A percentile compares a stretch with the other conserved stretches of the same genome.
Conservation (phyloP, 768 basidiomycete genomes). For the Suillus brevipes region DNA sequence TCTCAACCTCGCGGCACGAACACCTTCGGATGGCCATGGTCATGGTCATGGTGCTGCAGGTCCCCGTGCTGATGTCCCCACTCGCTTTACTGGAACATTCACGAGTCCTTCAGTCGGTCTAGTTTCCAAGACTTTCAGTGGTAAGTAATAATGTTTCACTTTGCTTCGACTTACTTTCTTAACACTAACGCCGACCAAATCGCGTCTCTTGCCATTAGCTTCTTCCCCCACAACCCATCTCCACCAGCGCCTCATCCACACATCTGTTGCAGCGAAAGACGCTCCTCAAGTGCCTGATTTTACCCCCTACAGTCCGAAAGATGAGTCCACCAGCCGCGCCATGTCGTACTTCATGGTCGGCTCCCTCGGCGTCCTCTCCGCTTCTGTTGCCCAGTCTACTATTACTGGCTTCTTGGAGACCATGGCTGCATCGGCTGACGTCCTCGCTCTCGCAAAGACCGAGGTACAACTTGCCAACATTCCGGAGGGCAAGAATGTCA, state of each 20-base stretch:
- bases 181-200: slow-evolving; percentile 18
- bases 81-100: slow-evolving; percentile 61
- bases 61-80: slow-evolving; percentile 62
- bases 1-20: slow-evolving; percentile 71
- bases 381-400: slow-evolving; percentile 91
- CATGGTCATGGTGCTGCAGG: slow-evolving; percentile 57
- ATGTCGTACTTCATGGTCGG: slow-evolving; percentile 91
- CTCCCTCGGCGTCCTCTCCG: slow-evolving; percentile 89
- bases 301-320: slow-evolving; percentile 72
- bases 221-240: slow-evolving; percentile 54
- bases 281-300: slow-evolving; percentile 90
- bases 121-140: slow-evolving; percentile 61
- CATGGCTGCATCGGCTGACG: slow-evolving; percentile 97
- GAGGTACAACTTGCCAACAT: slow-evolving; percentile 89
- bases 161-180: slow-evolving; percentile 13
- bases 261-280: slow-evolving; percentile 65
- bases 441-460: slow-evolving; percentile 96
- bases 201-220: slow-evolving; percentile 21
- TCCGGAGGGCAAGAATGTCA: slow-evolving; percentile 96
- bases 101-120: slow-evolving; percentile 52
- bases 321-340: slow-evolving; percentile 66
- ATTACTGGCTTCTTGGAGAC: slow-evolving; percentile 93
- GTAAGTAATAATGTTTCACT: slow-evolving; percentile 42
- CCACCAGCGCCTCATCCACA: slow-evolving; percentile 76
- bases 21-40: slow-evolving; percentile 54